These are phyloP conservation scores for Malus fusca DNA, from an alignment of 306 rosid species.

Conservation along the genomic window DNA sequence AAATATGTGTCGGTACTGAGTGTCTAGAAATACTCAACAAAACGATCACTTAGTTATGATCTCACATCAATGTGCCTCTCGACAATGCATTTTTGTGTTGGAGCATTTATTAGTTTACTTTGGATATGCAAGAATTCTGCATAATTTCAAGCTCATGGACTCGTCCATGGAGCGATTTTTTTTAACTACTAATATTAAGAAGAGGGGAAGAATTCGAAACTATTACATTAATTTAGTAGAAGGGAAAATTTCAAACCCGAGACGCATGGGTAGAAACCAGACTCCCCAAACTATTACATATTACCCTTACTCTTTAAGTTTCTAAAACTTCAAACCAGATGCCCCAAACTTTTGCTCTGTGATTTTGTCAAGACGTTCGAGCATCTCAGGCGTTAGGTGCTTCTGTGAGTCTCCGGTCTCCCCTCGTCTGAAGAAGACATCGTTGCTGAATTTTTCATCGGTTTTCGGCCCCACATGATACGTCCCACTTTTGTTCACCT, in stretches of 20 bases:
- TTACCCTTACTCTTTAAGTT: neutral
- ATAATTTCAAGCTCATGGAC: neutral
- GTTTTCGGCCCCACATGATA: neutral
- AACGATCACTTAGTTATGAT: neutral
- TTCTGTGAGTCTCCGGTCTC: conserved; percentile 15
- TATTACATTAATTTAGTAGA: no score
- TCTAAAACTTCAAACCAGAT: conserved; percentile 1
- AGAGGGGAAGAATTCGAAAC: no score
- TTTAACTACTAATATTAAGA: no score
- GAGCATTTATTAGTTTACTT: neutral
- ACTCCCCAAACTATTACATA: no score
- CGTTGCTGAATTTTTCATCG: neutral
- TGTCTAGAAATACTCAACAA: neutral
- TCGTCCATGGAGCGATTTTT: neutral
- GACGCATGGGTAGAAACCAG: no score
- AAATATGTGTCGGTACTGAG: neutral
- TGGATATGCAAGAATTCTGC: neutral
- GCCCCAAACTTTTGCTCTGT: neutral
- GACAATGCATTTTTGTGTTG: neutral
- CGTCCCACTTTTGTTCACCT: conserved; percentile 14
- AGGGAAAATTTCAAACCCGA: no score
- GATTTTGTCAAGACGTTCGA: neutral
- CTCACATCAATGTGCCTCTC: neutral
- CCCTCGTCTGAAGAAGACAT: conserved; percentile 6
- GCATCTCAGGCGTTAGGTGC: conserved; percentile 12